Conservation (phyloP, 208 protist genomes). For the Wallacemonas sp. region DNA sequence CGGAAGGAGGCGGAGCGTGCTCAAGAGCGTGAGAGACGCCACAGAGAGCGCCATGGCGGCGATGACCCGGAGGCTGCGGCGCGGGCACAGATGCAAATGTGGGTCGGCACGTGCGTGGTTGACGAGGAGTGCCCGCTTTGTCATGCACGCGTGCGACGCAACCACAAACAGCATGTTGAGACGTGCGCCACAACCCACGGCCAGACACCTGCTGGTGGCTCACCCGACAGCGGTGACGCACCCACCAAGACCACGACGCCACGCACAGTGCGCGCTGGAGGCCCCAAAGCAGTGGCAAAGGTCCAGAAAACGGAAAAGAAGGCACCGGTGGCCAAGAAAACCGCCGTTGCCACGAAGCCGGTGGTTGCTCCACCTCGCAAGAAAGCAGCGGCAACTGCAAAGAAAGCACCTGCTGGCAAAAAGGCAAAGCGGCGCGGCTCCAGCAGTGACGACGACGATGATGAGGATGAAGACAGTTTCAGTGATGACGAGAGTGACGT, state of each 20-base stretch:
- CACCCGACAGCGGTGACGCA: neutral
- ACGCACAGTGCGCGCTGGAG: neutral
- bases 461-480: conserved; percentile 19
- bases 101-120: conserved; percentile 61
- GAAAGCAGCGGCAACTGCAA: conserved; percentile 9
- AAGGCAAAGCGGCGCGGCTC: conserved; percentile 20
- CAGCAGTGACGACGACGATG: conserved; percentile 27
- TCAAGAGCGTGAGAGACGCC: conserved; percentile 47
- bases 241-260: neutral
- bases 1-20: conserved; percentile 33
- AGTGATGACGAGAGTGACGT: conserved; percentile 18
- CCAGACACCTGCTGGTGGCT: neutral
- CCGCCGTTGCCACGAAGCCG: conserved; percentile 7
- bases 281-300: conserved; percentile 8
- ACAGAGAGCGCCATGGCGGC: conserved; percentile 18
- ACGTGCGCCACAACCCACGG: conserved; percentile 35
- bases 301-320: too few species aligned
- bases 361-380: too few species aligned
- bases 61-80: conserved; percentile 9
- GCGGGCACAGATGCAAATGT: conserved; percentile 41
- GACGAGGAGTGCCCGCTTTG: conserved; percentile 75
- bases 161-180: conserved; percentile 61
- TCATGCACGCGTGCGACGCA: conserved; percentile 37
- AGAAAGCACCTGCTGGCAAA: conserved; percentile 17
- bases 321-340: neutral